Evolutionary conservation across 352 stramenopile genomes (phyloP), one percentile per base, ranked within the genome.

Genomic region (Globisporangium paddicum): DNA sequence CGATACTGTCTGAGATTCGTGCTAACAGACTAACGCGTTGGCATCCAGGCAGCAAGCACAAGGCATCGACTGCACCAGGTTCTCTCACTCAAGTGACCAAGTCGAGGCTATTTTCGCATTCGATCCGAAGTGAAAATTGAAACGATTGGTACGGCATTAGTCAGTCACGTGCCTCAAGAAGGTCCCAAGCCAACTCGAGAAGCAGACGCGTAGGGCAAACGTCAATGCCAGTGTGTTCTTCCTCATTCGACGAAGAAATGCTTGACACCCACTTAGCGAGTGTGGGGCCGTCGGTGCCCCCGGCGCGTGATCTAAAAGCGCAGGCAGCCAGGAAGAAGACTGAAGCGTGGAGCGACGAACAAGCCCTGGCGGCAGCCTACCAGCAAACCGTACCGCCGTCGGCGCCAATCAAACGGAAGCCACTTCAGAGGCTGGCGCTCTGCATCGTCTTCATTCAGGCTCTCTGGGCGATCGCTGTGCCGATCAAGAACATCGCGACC

Each of bases 401-500:
- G 1, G 1, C 48, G 3, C 19, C 28, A 34, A 25, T 21, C 13
- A 60, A 45, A 38, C 38, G 60, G 10, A 66, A 50, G 8, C 14
- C 23, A 21, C 25, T 45, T 2, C 52, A 60, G n/a, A 35, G n/a
- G 8, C 16, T 66, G 11, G 52, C 60, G 25, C 13, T 70, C 1
- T 35, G 21, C n/a, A 35, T 67, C 41, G 63, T 81, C 30, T 2
- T 67, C 10, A 41, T 75, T 8, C 73, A 82, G 52, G 67, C 60
- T 6, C 28, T 75, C 11, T 82, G 73, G 73, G 71, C 71, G 23
- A 56, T 71, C 26, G 30, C 55, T 9, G 66, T 79, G 13, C 71
- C 71, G 7, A 28, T 79, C 21, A 79, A 79, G 62, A 82, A 82
- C 42, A 63, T 82, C 25, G 68, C 49, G 30, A 71, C 60, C 0